Conservation (phyloP, 352 stramenopile species). For the Thraustochytrium sp. region DNA sequence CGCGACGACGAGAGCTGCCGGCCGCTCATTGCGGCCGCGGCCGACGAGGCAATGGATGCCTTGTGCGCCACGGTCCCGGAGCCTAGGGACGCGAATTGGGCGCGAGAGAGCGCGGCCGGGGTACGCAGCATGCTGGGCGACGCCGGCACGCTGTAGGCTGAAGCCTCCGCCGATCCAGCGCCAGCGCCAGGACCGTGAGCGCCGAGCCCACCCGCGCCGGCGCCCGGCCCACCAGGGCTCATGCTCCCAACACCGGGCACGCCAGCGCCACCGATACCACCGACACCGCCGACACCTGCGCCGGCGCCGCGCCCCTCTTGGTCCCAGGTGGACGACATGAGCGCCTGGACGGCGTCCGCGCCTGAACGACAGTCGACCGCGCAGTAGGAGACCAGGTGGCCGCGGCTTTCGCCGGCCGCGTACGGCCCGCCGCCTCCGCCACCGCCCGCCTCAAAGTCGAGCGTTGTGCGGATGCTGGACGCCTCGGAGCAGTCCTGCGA, state of each 20-base stretch:
- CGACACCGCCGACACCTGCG: not conserved
- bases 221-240: too few species aligned
- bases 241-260: too few species aligned
- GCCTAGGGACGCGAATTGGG: too few species aligned
- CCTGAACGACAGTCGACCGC: slow-evolving; percentile 27
- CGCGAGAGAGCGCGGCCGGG: too few species aligned
- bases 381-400: not conserved
- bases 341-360: not conserved
- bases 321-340: not conserved
- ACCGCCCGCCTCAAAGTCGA: not conserved
- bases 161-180: too few species aligned
- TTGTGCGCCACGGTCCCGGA: not conserved
- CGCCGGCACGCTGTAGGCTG: too few species aligned
- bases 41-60: not conserved
- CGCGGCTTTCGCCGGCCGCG: not conserved
- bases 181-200: too few species aligned
- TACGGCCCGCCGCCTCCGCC: not conserved
- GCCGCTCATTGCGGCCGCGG: not conserved
- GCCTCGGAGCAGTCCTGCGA: not conserved
- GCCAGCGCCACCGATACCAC: too few species aligned
- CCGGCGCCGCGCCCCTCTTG: not conserved
- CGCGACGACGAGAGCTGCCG: too few species aligned
- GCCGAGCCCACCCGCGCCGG: too few species aligned
- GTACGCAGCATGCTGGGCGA: too few species aligned
- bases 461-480: slow-evolving; percentile 12